Evolutionary conservation across 371 early-diverging fungal genomes (phyloP).

Genomic region (Rhizopus microsporus): DNA sequence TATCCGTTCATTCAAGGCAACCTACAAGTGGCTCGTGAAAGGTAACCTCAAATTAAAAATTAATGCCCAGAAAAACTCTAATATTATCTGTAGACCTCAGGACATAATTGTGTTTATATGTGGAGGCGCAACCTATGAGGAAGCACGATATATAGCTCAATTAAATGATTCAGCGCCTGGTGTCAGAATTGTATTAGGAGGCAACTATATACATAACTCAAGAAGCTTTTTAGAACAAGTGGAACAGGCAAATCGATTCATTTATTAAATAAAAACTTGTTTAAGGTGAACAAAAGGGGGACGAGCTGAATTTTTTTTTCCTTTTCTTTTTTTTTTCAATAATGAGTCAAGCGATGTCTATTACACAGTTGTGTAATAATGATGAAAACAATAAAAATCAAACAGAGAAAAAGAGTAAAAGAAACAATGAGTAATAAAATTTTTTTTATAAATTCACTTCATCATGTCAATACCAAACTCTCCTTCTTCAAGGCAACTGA

Average conservation of each 20-base stretch:
- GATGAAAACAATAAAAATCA: too few relatives aligned
- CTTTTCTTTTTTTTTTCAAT: slow-evolving; percentile 6
- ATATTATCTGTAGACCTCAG: slow-evolving; percentile 67
- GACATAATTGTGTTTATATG: slow-evolving; percentile 93
- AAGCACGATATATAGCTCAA: slow-evolving; percentile 81
- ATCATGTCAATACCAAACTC: slow-evolving; percentile 18
- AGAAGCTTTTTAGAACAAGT: slow-evolving; percentile 27
- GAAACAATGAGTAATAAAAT: too few relatives aligned
- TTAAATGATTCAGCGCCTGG: slow-evolving; percentile 78
- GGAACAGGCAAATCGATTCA: slow-evolving; percentile 15
- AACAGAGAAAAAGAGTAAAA: too few relatives aligned
- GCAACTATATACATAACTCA: slow-evolving; percentile 85
- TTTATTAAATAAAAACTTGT: slow-evolving; percentile 6
- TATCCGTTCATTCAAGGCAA: slow-evolving; percentile 79
- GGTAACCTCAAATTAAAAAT: slow-evolving; percentile 33
- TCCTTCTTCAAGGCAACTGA: slow-evolving; percentile 25
- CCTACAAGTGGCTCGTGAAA: slow-evolving; percentile 50
- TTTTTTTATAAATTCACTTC: too few relatives aligned
- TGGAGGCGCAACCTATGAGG: slow-evolving; percentile 93
- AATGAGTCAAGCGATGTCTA: slow-evolving; percentile 7
- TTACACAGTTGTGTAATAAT: background rate
- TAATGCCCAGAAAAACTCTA: background rate
- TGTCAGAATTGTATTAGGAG: slow-evolving; percentile 84
- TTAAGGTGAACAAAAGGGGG: too few relatives aligned
- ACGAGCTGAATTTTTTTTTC: slow-evolving; percentile 4